phyloP scores from a whole-genome alignment of 768 basidiomycete genomes.

The Russula virescens region DNA sequence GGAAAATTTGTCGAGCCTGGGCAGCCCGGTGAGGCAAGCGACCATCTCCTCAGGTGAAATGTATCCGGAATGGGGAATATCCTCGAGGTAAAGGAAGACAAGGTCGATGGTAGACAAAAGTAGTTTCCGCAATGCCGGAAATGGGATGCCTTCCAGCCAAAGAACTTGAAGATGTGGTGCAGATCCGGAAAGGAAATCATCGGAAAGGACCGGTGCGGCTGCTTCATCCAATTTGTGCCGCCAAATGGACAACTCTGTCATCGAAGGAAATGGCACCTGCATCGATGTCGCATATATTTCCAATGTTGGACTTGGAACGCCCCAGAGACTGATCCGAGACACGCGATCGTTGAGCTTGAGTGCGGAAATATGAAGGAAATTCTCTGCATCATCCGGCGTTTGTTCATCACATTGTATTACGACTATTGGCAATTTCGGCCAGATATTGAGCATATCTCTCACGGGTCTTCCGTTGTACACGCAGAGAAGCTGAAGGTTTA shows the following conservation, averaged over 20 bases:
- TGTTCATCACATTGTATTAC: neutral
- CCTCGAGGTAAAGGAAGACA: too few relatives aligned
- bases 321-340: neutral
- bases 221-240: too few relatives aligned
- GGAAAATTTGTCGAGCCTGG: too few relatives aligned
- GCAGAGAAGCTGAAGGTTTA: neutral
- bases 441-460: neutral
- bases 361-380: neutral
- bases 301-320: neutral
- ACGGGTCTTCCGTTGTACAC: neutral
- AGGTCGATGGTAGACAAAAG: too few relatives aligned
- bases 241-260: neutral
- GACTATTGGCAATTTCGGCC: slow-evolving; percentile 1
- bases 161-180: too few relatives aligned
- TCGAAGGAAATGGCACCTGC: neutral
- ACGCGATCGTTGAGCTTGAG: neutral
- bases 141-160: too few relatives aligned
- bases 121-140: too few relatives aligned
- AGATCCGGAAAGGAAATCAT: too few relatives aligned
- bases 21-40: too few relatives aligned
- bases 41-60: too few relatives aligned
- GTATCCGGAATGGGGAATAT: too few relatives aligned
- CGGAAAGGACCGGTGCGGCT: too few relatives aligned
- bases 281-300: neutral
- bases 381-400: neutral